Evolutionary conservation across 192 early-diverging fungal species (phyloP).

Genomic region (Umbelopsis sp.): DNA sequence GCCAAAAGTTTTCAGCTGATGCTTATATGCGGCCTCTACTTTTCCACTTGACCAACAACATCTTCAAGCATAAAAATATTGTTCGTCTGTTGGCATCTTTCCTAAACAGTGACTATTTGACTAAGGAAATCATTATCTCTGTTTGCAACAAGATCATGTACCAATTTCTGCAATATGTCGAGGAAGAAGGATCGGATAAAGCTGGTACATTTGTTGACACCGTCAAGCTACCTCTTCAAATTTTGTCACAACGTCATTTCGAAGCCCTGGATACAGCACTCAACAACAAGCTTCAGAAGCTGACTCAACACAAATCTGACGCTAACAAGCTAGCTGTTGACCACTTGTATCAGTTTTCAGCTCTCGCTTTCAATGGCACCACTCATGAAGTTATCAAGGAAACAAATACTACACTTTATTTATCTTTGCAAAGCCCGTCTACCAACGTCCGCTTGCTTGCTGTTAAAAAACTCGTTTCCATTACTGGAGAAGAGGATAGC

Average conservation of each 20-base stretch:
- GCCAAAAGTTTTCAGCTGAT: conserved; percentile 47
- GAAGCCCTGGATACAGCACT: conserved; percentile 48
- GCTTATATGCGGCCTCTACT: conserved; percentile 48
- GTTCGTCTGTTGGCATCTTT: conserved; percentile 40
- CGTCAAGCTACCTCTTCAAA: conserved; percentile 39
- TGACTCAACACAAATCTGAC: conserved; percentile 22
- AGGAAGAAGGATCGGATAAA: conserved; percentile 24
- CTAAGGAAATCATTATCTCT: conserved; percentile 35
- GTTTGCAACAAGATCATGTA: conserved; percentile 45
- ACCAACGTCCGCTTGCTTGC: conserved; percentile 70
- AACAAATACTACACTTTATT: conserved; percentile 76
- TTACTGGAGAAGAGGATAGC: conserved; percentile 48
- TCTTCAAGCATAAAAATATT: conserved; percentile 27
- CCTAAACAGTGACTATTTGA: conserved; percentile 36
- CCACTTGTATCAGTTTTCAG: conserved; percentile 58
- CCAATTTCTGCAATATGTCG: conserved; percentile 32
- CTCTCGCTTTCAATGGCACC: conserved; percentile 60
- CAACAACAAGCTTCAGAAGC: conserved; percentile 40
- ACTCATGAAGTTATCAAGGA: conserved; percentile 65
- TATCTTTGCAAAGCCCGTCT: conserved; percentile 79
- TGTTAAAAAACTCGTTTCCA: conserved; percentile 62
- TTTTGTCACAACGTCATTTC: conserved; percentile 42
- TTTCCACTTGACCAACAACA: conserved; percentile 33
- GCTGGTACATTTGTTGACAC: conserved; percentile 24
- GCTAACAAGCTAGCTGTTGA: conserved; percentile 28